A percentile compares a stretch with the other conserved stretches of the same genome.
phyloP scores from a whole-genome alignment of 306 rosid genomes.

The Rosa lucieae region DNA sequence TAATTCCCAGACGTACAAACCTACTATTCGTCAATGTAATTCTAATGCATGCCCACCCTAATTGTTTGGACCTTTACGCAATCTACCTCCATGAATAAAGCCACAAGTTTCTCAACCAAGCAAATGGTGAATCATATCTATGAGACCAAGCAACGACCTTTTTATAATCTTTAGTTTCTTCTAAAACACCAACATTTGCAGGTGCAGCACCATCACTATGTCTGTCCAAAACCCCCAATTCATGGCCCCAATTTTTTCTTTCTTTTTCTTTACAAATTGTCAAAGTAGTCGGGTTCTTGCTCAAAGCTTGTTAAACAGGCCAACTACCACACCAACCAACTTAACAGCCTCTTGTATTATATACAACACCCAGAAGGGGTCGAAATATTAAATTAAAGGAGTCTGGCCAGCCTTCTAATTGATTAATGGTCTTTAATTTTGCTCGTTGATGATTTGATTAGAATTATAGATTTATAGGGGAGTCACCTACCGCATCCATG shows the following conservation, averaged over 20 bases:
- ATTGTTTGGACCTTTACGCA: constrained; percentile 31
- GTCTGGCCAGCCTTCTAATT: neutral
- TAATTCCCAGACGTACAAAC: constrained; percentile 13
- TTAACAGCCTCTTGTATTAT: constrained; percentile 29
- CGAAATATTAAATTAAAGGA: constrained; percentile 12
- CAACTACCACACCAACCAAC: constrained; percentile 44
- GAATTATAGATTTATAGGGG: neutral
- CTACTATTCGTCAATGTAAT: constrained; percentile 8
- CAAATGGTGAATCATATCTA: constrained; percentile 26
- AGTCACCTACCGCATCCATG: constrained; percentile 1
- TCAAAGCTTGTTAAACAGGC: constrained; percentile 28
- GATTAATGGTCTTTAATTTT: constrained; percentile 4
- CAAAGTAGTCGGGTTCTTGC: constrained; percentile 25
- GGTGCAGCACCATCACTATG: constrained; percentile 16
- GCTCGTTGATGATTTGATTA: neutral
- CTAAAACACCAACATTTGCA: neutral
- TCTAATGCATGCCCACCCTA: constrained; percentile 23
- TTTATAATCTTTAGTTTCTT: neutral
- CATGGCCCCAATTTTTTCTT: neutral
- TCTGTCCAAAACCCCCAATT: neutral
- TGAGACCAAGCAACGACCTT: neutral
- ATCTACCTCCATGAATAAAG: constrained; percentile 28
- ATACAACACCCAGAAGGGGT: constrained; percentile 14
- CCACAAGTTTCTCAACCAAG: constrained; percentile 41
- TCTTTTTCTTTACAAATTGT: constrained; percentile 14